Conservation (phyloP, 2,329 filamentous ascomycete genomes). For the Claviceps humidiphila region DNA sequence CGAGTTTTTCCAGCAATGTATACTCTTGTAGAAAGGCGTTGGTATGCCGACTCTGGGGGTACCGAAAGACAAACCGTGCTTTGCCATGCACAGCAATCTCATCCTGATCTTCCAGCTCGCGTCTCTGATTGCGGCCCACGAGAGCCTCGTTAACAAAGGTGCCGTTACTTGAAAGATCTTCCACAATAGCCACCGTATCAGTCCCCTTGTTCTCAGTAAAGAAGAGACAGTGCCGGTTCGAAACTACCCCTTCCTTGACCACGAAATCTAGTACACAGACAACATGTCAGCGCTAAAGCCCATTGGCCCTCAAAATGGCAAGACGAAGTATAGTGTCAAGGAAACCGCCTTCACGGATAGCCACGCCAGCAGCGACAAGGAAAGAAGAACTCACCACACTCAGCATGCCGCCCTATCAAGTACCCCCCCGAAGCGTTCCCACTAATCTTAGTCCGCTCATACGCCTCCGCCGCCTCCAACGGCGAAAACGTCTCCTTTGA, state of each 20-base stretch:
- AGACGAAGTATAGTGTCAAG: too few species aligned
- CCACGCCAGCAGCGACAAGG: background rate
- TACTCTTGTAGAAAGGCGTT: slow-evolving; percentile 81
- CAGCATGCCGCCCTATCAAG: slow-evolving; percentile 80
- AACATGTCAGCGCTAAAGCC: background rate
- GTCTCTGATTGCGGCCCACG: slow-evolving; percentile 80
- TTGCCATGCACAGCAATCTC: slow-evolving; percentile 79
- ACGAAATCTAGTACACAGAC: slow-evolving; percentile 41
- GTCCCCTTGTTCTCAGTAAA: slow-evolving; percentile 48
- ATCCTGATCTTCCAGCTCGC: slow-evolving; percentile 79
- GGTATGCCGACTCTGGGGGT: slow-evolving; percentile 61
- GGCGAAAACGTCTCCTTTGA: slow-evolving; percentile 30
- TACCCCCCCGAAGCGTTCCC: slow-evolving; percentile 67
- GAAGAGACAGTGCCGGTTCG: slow-evolving; percentile 68
- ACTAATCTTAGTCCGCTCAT: slow-evolving; percentile 47
- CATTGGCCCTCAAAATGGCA: background rate
- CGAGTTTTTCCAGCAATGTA: slow-evolving; percentile 68
- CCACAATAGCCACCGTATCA: slow-evolving; percentile 59
- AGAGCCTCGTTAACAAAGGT: slow-evolving; percentile 91
- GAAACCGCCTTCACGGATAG: background rate
- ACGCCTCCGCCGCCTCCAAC: slow-evolving; percentile 43
- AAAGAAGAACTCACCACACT: slow-evolving; percentile 58
- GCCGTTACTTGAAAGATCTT: slow-evolving; percentile 91
- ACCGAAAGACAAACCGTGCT: slow-evolving; percentile 82
- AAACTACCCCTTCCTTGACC: slow-evolving; percentile 67